These are phyloP conservation scores for Scedosporium apiospermum DNA, from an alignment of 2,329 filamentous ascomycete genomes.

Conservation along the genomic window DNA sequence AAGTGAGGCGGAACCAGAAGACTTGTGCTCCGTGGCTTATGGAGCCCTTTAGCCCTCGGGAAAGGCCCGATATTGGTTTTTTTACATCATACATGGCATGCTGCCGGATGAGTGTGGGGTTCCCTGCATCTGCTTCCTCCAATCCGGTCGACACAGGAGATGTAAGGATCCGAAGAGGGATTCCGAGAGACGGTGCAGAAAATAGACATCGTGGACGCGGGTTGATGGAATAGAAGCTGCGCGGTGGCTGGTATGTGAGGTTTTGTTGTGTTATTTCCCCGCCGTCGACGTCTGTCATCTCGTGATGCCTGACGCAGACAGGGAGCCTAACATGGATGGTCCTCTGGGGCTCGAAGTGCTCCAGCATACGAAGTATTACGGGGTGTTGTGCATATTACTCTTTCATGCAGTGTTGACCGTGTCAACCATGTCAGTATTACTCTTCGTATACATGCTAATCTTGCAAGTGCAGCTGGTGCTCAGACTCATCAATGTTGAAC, in stretches of 20 bases:
- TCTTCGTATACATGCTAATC: background rate
- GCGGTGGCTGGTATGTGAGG: too few relatives aligned
- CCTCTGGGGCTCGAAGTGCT: background rate
- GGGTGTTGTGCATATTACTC: background rate
- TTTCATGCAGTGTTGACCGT: background rate
- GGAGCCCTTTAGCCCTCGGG: background rate
- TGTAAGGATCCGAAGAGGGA: background rate
- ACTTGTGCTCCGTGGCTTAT: background rate
- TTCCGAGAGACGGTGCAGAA: background rate
- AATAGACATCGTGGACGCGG: too few relatives aligned
- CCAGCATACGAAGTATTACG: background rate
- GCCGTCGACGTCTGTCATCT: too few relatives aligned
- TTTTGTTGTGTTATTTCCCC: too few relatives aligned
- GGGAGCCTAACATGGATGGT: background rate
- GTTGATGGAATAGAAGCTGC: background rate
- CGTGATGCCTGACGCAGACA: too few relatives aligned
- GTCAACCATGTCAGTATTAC: background rate
- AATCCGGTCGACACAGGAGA: background rate
- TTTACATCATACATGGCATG: background rate
- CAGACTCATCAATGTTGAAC: background rate
- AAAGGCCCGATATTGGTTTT: background rate
- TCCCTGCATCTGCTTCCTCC: background rate
- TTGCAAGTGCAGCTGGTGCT: background rate
- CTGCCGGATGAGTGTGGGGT: background rate
- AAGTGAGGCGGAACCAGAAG: background rate